Base-by-base conservation (phyloP, 371 early-diverging fungal species). In the Mucor piriformis region DNA sequence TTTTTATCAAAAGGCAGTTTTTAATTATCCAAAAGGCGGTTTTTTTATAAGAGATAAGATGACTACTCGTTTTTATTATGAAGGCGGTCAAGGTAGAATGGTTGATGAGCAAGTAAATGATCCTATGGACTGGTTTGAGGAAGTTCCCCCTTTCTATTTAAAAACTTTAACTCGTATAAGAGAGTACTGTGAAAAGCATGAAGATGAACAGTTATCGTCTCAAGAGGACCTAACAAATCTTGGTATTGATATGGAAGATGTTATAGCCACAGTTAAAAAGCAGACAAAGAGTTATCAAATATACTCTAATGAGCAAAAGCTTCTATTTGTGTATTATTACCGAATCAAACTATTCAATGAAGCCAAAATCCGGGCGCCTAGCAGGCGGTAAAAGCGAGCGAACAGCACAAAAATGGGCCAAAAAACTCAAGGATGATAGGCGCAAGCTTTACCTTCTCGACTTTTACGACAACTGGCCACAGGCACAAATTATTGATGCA, bases 251-350 rank as follows among this genome's bases (percentile, higher is more conserved):
- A 52, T 52, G 53, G 47, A 60, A 18, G 60, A 53, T 21, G 35
- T 59, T 37, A 47, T 51, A 51, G 23, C 40, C 29, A 44, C 25
- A 32, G 15, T 51, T 18, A 49, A 58, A 40, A 61, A 47, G 16
- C 34, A 54, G 25, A 42, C 16, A 37, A 61, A 38, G 32, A 16
- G 13, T 25, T 53, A 60, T 21, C 21, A 54, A 13, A 53, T n/a
- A 54, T 54, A 61, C 16, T 54, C 47, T 24, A 61, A 54, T 38
- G 40, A 60, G 29, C 52, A 59, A 59, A 53, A 53, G 48, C 53
- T 60, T 27, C 20, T 61, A 12, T 61, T 54, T 53, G 54, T 52
- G 44, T 60, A 53, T 47, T 52, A 52, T 21, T 51, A 50, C 49
- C 42, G 51, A 60, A 38, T 53, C 24, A 60, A 60, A 27, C 27